Base-by-base conservation (phyloP, 2,329 filamentous ascomycete species). In the Diaporthe nobilis region DNA sequence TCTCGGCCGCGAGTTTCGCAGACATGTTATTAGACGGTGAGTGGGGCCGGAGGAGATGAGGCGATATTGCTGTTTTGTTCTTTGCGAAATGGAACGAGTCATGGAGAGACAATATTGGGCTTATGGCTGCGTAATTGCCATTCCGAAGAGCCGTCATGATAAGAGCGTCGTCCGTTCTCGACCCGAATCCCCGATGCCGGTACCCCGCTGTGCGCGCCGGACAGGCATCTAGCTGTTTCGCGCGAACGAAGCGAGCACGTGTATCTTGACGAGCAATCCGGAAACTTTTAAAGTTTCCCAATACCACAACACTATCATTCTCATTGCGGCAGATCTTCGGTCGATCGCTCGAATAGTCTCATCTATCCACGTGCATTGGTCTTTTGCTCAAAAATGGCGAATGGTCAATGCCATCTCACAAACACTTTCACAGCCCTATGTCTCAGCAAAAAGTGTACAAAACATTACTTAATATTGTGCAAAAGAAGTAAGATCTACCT, bases 381-480 rank as follows among this genome's bases (percentile, higher is more conserved):
- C 9, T 39, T 13, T 60, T 7, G 17, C 25, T 65, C 20, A 47
- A 8, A 22, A 28, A n/a, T 42, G 25, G 39, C 28, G 4, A 34
- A 22, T 9, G 22, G 25, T 22, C 10, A n/a, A 31, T 1, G 3
- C n/a, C 60, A 47, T 25, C 8, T 47, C 39, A 20, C 0, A n/a
- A 22, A 13, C 37, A n/a, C n/a, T 13, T 44, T 63, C 58, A 44
- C 13, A 7, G 4, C 20, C 20, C 22, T 31, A 15, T 4, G 25
- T 9, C 9, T 6, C 5, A 15, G 44, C 17, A n/a, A 10, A 10
- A 53, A 42, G 8, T 53, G 65, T 68, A 53, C 65, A 68, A 68
- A 68, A 68, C 47, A 68, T 68, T 68, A 68, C 22, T 53, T 68
- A 28, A 53, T 53, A 28, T 68, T 53, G 47, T 68, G 65, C 47